phyloP scores from a whole-genome alignment of 345 rosid genomes.

The Carallia brachiata region DNA sequence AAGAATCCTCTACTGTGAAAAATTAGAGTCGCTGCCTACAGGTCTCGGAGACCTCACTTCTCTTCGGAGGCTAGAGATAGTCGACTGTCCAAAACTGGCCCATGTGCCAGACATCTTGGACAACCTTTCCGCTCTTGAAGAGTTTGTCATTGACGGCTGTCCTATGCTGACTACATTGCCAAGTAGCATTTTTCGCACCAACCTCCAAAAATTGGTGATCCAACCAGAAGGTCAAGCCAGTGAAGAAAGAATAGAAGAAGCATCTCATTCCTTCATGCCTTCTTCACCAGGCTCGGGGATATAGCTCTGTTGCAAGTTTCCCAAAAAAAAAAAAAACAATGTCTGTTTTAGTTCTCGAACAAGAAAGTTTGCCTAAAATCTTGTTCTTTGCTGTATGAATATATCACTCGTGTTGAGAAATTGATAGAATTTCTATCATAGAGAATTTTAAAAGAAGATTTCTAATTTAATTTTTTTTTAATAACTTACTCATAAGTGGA shows the following conservation, averaged over 20 bases:
- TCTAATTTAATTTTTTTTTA: no score
- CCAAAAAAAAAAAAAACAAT: no score
- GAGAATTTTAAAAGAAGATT: no score
- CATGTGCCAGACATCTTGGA: constrained; percentile 5
- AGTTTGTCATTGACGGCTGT: constrained; percentile 17
- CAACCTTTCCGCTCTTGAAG: constrained; percentile 11
- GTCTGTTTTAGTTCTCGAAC: no score
- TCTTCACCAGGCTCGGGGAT: no score
- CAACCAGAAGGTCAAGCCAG: background rate
- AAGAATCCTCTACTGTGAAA: constrained; percentile 24
- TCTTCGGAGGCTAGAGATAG: constrained; percentile 20
- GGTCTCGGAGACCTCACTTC: constrained; percentile 4
- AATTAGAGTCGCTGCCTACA: background rate
- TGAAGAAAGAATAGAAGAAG: background rate
- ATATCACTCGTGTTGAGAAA: no score
- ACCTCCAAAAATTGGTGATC: constrained; percentile 7
- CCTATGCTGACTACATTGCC: constrained; percentile 13
- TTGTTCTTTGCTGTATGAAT: no score
- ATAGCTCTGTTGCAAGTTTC: no score
- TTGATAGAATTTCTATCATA: no score
- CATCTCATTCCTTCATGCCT: no score
- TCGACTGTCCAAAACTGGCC: constrained; percentile 14
- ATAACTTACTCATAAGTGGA: no score
- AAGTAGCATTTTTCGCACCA: constrained; percentile 2
- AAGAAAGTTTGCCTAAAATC: no score